Percentiles rank a stretch among this genome's conserved stretches.
phyloP scores from a whole-genome alignment of 768 basidiomycete genomes.

The Sutorius australiensis region DNA sequence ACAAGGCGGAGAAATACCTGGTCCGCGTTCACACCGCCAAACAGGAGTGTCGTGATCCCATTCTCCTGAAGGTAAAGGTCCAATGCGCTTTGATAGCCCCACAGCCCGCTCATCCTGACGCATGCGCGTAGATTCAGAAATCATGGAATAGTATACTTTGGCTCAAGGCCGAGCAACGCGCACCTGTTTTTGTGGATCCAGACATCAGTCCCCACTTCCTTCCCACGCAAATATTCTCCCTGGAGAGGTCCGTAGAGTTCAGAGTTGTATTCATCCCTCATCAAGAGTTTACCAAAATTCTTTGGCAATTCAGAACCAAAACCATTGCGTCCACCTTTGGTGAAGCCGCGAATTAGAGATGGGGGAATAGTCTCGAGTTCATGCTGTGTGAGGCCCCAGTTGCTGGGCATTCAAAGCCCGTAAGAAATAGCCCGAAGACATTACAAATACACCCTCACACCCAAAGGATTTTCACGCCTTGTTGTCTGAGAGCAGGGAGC shows the following conservation, averaged over 20 bases:
- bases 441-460: slow-evolving; percentile 40
- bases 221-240: slow-evolving; percentile 48
- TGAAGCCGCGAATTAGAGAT: slow-evolving; percentile 52
- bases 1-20: slow-evolving; percentile 39
- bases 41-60: slow-evolving; percentile 57
- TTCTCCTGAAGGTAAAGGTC: slow-evolving; percentile 62
- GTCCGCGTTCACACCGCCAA: slow-evolving; percentile 65
- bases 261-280: slow-evolving; percentile 57
- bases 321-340: slow-evolving; percentile 44
- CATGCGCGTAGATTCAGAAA: not conserved
- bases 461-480: slow-evolving; percentile 60
- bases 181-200: slow-evolving; percentile 74
- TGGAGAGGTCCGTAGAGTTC: slow-evolving; percentile 64
- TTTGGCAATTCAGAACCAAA: slow-evolving; percentile 54
- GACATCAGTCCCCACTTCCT: slow-evolving; percentile 54
- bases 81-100: slow-evolving; percentile 60
- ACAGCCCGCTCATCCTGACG: slow-evolving; percentile 59
- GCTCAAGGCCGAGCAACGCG: not conserved
- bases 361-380: slow-evolving; percentile 62
- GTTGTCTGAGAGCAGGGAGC: slow-evolving; percentile 45
- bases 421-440: not conserved
- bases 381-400: slow-evolving; percentile 68
- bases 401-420: slow-evolving; percentile 35
- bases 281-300: slow-evolving; percentile 51
- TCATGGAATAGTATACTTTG: not conserved